Evolutionary conservation across 441 rosid genomes (phyloP), one percentile per base, ranked within the genome.

Genomic region (Flueggea neowawraea): DNA sequence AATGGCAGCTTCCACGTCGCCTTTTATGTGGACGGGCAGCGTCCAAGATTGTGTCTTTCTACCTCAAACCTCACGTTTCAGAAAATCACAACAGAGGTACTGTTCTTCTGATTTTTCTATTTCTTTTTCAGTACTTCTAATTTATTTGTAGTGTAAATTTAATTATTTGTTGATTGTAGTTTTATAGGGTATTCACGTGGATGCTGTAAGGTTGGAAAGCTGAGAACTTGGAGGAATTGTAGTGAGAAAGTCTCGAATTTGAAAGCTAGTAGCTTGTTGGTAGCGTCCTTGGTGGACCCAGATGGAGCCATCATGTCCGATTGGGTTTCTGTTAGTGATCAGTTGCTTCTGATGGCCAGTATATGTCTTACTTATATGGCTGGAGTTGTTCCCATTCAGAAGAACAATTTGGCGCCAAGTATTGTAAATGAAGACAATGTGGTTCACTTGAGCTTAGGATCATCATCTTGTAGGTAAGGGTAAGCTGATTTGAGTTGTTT

Each of bases 401-500:
- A 71, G 54, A 70, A 85, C 12, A 54, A 56, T 69, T 71, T 63
- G 66, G 61, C 77, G 64, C 57, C 28, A 68, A 75, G 74, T 53
- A 71, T 61, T 36, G 61, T 66, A 2, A 52, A 70, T 16, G 73
- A 61, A 39, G 78, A 77, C n/a, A 68, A 58, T 49, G 59, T 65
- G 52, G 69, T 65, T 57, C 61, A 60, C 68, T 78, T 71, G 63
- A 66, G 75, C 74, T 62, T 85, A 60, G 67, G 41, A 36, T 36
- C 74, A 67, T 74, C 89, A 69, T 76, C 89, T 89, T 94, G 97
- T 89, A 83, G 96, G 96, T 87, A 94, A 94, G 97, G 88, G 84
- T 85, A 83, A 78, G 83, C 75, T 63, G 63, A 66, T 64, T 15
- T 52, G 69, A 65, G 57, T 13, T 58, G 13, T 55, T 15, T 58